Evolutionary conservation across 441 rosid species (phyloP), one percentile per base, ranked within the genome.

Genomic region (Eruca vesicaria): DNA sequence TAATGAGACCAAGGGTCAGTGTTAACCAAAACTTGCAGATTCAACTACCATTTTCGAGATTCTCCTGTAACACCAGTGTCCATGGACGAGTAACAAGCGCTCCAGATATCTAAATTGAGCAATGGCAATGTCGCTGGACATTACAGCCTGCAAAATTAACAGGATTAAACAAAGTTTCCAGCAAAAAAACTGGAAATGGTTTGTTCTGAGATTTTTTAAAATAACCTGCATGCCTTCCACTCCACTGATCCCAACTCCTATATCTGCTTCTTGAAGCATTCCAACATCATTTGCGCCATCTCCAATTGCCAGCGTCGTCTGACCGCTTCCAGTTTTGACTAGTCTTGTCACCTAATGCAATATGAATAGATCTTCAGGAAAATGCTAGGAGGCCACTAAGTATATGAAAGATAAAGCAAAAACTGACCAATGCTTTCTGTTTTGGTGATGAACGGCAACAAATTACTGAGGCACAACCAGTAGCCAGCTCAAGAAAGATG

Each of bases 381-480:
- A 23, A 35, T 21, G 32, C 64, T 9, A 65, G 23, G 59, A 14
- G 18, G 63, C 19, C 3, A 0, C 18, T 23, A 56, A 15, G 18
- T 43, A 76, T 43, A 29, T 23, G 58, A 45, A 72, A 65, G 43
- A 58, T 57, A 62, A 48, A 60, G 32, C 18, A 7, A 53, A 8
- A 56, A 87, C 91, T 80, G 83, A 96, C 99, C 53, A 91, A 85
- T 58, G 99, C 97, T 80, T 96, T 96, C 86, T 96, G 99, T 84
- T 90, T 96, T 57, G 99, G 99, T 79, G 99, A 96, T 28, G 97
- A 88, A 32, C 99, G 97, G 33, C 99, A 96, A 83, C 99, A 96
- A 75, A 96, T 93, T 66, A 96, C 97, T 8, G 99, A 96, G 59
- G 97, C 97, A 74, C 99, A 96, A 53, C 91, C 88, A 58, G 88